These are phyloP conservation scores for Lonicera japonica DNA, from an alignment of 129 eudicot genomes.

Conservation along the genomic window DNA sequence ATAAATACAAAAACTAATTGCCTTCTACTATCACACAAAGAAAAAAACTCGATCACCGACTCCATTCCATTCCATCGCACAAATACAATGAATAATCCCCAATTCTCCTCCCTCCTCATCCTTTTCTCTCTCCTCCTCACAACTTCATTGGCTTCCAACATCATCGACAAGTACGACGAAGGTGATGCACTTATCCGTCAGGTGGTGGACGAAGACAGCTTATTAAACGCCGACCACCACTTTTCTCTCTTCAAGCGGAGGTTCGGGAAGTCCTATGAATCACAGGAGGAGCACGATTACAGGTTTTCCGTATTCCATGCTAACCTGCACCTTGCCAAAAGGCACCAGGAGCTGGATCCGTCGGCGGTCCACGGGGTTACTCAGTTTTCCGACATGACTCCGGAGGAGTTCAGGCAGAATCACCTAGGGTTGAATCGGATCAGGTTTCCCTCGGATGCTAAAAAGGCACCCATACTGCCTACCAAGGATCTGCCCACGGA, in stretches of 20 bases:
- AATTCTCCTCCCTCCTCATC: slow-evolving; percentile 27
- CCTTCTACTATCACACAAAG: too few relatives aligned
- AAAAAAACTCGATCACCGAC: too few relatives aligned
- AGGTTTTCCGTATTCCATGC: slow-evolving; percentile 59
- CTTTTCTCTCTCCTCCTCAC: slow-evolving; percentile 26
- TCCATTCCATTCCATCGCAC: too few relatives aligned
- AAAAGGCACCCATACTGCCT: slow-evolving; percentile 66
- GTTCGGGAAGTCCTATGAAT: slow-evolving; percentile 45
- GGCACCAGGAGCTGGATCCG: slow-evolving; percentile 54
- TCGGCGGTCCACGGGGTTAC: slow-evolving; percentile 73
- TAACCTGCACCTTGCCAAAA: slow-evolving; percentile 55
- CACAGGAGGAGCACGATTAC: slow-evolving; percentile 63
- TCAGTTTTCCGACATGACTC: slow-evolving; percentile 64
- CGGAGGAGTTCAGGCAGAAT: slow-evolving; percentile 36
- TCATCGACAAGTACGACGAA: slow-evolving; percentile 3
- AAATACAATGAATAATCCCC: slow-evolving; percentile 60
- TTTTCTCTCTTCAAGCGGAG: slow-evolving; percentile 47
- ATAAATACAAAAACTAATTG: too few relatives aligned
- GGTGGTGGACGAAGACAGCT: slow-evolving; percentile 37
- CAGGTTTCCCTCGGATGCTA: slow-evolving; percentile 54
- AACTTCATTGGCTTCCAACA: slow-evolving; percentile 12
- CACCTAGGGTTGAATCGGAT: slow-evolving; percentile 57
- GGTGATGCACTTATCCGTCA: slow-evolving; percentile 51
- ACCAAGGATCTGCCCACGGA: slow-evolving; percentile 54
- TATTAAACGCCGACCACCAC: slow-evolving; percentile 41